phyloP scores from a whole-genome alignment of 495 filamentous ascomycete genomes.

The Daldinia concentrica region DNA sequence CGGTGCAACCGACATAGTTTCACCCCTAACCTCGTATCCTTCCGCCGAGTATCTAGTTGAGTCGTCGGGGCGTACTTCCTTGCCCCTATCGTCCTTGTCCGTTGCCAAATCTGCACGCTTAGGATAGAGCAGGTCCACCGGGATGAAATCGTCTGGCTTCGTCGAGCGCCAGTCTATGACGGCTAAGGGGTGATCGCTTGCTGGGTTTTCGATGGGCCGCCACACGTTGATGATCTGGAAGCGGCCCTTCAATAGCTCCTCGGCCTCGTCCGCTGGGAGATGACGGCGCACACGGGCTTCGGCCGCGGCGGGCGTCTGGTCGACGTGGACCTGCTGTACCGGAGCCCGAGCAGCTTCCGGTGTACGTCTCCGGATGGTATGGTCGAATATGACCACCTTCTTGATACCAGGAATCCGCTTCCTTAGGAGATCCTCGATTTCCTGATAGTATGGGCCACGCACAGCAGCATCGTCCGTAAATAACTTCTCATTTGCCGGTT shows the following conservation, averaged over 20 bases:
- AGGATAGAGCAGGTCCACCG: conserved; percentile 78
- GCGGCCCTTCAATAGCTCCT: conserved; percentile 64
- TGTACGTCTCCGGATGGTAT: conserved; percentile 76
- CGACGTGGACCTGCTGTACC: conserved; percentile 79
- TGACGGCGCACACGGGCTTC: conserved; percentile 72
- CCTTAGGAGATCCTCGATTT: conserved; percentile 74
- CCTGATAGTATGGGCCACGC: conserved; percentile 76
- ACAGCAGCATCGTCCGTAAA: conserved; percentile 72
- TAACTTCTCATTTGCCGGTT: conserved; percentile 56
- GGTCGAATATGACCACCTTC: conserved; percentile 82
- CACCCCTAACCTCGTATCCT: conserved; percentile 57
- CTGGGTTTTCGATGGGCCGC: conserved; percentile 74
- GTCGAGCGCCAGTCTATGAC: conserved; percentile 73
- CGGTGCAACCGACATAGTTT: conserved; percentile 60
- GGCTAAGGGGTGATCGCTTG: conserved; percentile 73
- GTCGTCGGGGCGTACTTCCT: conserved; percentile 47
- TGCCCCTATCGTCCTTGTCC: conserved; percentile 50
- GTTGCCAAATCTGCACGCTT: conserved; percentile 54
- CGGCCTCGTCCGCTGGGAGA: conserved; percentile 61
- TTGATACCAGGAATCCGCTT: conserved; percentile 67
- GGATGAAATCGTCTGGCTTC: conserved; percentile 69
- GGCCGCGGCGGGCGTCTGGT: conserved; percentile 76
- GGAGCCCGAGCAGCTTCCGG: conserved; percentile 66
- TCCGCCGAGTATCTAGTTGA: conserved; percentile 41
- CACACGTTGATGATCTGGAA: conserved; percentile 89